These are phyloP conservation scores for Apocynum venetum DNA, from an alignment of 257 asterid species.

Conservation along the genomic window DNA sequence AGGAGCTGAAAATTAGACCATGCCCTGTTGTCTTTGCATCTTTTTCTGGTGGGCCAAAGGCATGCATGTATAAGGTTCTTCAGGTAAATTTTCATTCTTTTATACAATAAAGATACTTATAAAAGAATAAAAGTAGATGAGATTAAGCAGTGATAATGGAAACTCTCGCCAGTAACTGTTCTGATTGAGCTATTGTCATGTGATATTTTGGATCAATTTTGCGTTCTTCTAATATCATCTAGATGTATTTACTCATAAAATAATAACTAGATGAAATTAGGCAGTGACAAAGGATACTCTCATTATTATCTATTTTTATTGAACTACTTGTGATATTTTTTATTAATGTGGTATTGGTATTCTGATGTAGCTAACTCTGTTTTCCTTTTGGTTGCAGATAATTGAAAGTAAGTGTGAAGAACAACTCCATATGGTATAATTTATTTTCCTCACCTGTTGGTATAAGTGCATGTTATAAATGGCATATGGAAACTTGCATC, in stretches of 20 bases:
- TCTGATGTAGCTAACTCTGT: background rate
- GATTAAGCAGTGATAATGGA: background rate
- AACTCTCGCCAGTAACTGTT: background rate
- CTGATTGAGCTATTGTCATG: background rate
- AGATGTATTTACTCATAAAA: background rate
- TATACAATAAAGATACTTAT: background rate
- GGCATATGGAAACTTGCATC: background rate
- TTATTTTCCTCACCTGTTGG: constrained; percentile 7
- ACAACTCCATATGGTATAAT: constrained; percentile 51
- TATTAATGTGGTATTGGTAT: background rate
- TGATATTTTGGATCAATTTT: background rate
- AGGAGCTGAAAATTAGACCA: constrained; percentile 86
- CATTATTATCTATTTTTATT: background rate
- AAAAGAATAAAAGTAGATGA: background rate
- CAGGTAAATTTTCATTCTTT: constrained; percentile 53
- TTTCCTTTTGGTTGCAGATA: constrained; percentile 54
- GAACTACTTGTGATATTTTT: background rate
- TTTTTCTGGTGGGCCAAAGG: constrained; percentile 93
- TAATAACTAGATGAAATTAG: background rate
- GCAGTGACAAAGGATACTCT: background rate
- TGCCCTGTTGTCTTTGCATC: constrained; percentile 93
- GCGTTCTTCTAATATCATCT: background rate
- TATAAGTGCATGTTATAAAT: background rate
- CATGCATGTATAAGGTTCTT: constrained; percentile 91
- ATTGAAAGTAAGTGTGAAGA: constrained; percentile 69